These are phyloP conservation scores for Posidonia australis DNA, from an alignment of 106 monocot species.

Conservation along the genomic window DNA sequence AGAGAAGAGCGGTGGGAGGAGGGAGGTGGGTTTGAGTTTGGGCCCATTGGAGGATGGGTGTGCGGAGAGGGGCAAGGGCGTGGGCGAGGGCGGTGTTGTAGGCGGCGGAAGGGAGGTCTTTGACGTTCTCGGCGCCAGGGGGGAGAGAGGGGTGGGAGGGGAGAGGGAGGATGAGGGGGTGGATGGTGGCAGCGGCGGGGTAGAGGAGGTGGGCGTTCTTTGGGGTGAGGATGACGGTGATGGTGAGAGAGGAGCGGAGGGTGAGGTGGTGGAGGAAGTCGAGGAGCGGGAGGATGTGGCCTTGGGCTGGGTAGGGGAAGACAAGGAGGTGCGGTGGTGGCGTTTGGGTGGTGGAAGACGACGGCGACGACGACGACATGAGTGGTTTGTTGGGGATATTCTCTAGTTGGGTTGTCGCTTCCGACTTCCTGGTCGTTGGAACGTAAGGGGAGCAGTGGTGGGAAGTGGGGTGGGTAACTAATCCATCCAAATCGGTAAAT, in stretches of 20 bases:
- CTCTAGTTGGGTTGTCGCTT: too few relatives aligned
- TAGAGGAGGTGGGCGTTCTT: conserved; percentile 5
- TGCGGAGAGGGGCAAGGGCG: conserved; percentile 27
- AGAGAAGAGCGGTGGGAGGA: background rate
- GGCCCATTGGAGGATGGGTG: conserved; percentile 36
- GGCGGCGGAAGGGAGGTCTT: conserved; percentile 13
- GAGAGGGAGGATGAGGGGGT: conserved; percentile 2
- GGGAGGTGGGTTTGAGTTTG: conserved; percentile 11
- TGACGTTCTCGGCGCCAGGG: conserved; percentile 36
- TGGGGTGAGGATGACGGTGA: conserved; percentile 23
- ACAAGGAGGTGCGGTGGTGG: conserved; percentile 25
- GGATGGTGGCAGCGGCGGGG: conserved; percentile 10
- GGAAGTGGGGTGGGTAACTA: too few relatives aligned
- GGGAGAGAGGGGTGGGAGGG: conserved; percentile 27
- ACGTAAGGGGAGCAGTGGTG: too few relatives aligned
- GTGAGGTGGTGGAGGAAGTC: conserved; percentile 12
- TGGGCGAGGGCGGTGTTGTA: conserved; percentile 10
- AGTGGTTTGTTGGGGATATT: too few relatives aligned
- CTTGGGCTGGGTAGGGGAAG: conserved; percentile 52
- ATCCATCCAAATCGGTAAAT: too few relatives aligned
- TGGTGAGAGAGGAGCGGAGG: conserved; percentile 2
- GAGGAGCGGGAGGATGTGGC: conserved; percentile 45
- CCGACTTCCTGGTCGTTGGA: too few relatives aligned
- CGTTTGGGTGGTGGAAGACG: too few relatives aligned
- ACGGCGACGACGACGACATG: too few relatives aligned